Conservation (phyloP, 805 yeast species). For the Kregervanrija pseudodelftensis region DNA sequence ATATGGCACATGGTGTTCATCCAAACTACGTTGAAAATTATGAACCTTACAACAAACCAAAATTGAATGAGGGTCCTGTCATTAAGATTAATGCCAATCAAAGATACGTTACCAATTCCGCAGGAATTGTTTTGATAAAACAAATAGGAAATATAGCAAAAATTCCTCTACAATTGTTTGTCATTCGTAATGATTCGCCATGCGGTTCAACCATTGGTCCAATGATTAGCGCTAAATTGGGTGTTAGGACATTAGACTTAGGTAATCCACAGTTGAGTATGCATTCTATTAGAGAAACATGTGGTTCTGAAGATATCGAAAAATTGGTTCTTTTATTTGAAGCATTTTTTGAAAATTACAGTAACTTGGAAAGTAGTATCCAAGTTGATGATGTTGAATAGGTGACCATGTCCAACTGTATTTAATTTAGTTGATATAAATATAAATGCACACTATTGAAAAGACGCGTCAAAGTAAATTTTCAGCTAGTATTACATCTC, state of each 20-base stretch:
- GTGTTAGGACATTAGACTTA: conserved; percentile 78
- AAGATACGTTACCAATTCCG: conserved; percentile 88
- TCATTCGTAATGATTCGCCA: conserved; percentile 87
- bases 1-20: conserved; percentile 96
- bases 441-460: neutral
- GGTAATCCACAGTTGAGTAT: conserved; percentile 90
- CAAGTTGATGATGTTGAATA: conserved; percentile 25
- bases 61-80: conserved; percentile 84
- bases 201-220: conserved; percentile 98
- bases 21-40: conserved; percentile 80
- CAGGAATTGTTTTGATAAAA: conserved; percentile 76
- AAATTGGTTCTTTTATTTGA: conserved; percentile 54
- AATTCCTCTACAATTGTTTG: conserved; percentile 87
- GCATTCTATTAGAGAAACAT: conserved; percentile 93
- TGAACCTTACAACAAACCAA: conserved; percentile 75
- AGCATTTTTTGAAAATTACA: conserved; percentile 48
- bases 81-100: conserved; percentile 92
- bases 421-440: neutral
- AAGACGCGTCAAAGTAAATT: neutral
- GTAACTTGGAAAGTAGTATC: conserved; percentile 34
- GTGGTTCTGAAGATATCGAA: conserved; percentile 69
- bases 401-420: too few relatives aligned
- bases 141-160: conserved; percentile 57
- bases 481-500: too few relatives aligned
- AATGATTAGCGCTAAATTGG: conserved; percentile 77